phyloP scores from a whole-genome alignment of 805 yeast species.

The Candida pini region DNA sequence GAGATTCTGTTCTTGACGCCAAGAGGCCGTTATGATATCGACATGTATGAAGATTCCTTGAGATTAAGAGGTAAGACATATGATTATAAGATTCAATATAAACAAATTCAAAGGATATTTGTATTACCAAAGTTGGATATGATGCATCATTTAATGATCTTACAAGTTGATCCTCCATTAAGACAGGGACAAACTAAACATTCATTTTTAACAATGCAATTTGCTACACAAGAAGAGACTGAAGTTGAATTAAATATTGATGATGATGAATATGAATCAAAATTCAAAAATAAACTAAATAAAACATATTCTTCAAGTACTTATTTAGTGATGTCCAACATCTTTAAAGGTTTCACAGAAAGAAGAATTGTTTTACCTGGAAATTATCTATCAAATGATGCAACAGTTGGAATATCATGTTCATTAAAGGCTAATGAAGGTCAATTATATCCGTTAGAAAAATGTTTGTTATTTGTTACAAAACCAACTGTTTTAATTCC shows the following conservation, averaged over 20 bases:
- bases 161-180: conserved; percentile 94
- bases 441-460: conserved; percentile 85
- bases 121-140: conserved; percentile 94
- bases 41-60: conserved; percentile 80
- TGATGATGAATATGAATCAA: conserved; percentile 71
- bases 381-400: conserved; percentile 65
- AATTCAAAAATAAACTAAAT: conserved; percentile 68
- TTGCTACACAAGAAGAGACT: conserved; percentile 82
- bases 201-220: conserved; percentile 87
- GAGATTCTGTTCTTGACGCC: conserved; percentile 93
- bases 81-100: conserved; percentile 90
- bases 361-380: conserved; percentile 84
- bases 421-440: conserved; percentile 96
- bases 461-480: conserved; percentile 83
- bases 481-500: conserved; percentile 94
- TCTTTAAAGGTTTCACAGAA: conserved; percentile 85
- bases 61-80: conserved; percentile 96
- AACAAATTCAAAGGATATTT: conserved; percentile 84
- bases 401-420: conserved; percentile 84
- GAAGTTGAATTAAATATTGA: conserved; percentile 84
- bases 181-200: conserved; percentile 98
- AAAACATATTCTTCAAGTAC: conserved; percentile 73
- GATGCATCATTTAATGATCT: conserved; percentile 75
- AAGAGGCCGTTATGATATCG: conserved; percentile 97
- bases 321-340: conserved; percentile 79